Evolutionary conservation across 2,329 filamentous ascomycete species (phyloP).

Genomic region (Diaporthe batatas): DNA sequence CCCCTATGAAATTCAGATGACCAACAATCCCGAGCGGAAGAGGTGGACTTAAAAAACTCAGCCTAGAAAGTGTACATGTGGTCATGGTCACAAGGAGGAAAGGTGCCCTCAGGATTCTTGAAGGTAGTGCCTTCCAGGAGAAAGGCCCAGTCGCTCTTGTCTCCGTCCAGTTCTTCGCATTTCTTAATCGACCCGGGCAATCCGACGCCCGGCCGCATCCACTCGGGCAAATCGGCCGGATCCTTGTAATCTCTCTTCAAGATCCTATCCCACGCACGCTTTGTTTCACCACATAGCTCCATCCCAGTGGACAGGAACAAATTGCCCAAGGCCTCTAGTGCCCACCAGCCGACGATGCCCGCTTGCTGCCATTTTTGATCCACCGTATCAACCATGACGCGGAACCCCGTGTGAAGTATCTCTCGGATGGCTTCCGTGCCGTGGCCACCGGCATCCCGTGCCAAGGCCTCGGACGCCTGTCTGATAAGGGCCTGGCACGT

Average conservation of each 20-base stretch:
- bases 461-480: not conserved
- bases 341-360: not conserved
- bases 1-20: not conserved
- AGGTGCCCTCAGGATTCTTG: not conserved
- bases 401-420: not conserved
- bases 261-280: not conserved
- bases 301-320: not conserved
- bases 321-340: not conserved
- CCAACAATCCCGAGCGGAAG: not conserved
- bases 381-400: not conserved
- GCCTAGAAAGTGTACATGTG: no score
- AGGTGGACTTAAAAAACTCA: not conserved
- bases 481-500: not conserved
- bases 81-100: not conserved
- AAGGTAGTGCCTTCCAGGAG: no score
- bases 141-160: not conserved
- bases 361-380: not conserved
- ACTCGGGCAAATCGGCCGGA: fast-evolving
- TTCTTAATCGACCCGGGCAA: not conserved
- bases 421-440: not conserved
- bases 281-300: not conserved
- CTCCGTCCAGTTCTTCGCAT: not conserved
- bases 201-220: no score
- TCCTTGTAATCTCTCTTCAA: not conserved
- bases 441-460: no score